A percentile compares a stretch with the other conserved stretches of the same genome.
phyloP scores from a whole-genome alignment of 345 rosid genomes.

The Eucalyptus pauciflora region DNA sequence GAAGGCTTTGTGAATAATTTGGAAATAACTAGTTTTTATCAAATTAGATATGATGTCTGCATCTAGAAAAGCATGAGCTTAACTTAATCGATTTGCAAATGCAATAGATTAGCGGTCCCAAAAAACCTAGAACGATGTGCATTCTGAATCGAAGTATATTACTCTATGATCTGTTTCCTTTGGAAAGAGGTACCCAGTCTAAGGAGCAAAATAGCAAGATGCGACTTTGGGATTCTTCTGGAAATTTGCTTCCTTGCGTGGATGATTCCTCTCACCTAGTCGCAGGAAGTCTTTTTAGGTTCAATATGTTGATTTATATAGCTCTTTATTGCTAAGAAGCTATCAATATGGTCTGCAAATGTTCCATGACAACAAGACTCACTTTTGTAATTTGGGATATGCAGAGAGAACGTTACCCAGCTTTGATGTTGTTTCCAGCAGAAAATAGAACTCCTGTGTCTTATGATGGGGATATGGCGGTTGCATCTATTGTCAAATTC shows the following conservation, averaged over 20 bases:
- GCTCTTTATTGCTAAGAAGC: neutral
- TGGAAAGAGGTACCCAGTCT: neutral
- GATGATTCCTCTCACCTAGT: neutral
- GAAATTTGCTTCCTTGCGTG: neutral
- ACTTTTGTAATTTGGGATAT: neutral
- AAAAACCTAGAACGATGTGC: neutral
- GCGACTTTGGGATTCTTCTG: neutral
- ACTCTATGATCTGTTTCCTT: neutral
- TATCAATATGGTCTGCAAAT: neutral
- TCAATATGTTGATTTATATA: neutral
- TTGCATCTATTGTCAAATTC: conserved; percentile 59
- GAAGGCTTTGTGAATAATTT: neutral
- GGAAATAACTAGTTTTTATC: neutral
- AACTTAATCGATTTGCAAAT: neutral
- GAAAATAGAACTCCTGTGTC: conserved; percentile 39
- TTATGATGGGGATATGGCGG: conserved; percentile 61
- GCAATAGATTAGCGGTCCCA: neutral
- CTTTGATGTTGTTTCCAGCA: conserved; percentile 73
- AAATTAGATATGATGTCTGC: neutral
- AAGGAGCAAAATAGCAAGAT: neutral
- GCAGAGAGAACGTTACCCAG: conserved; percentile 88
- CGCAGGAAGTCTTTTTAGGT: neutral
- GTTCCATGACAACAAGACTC: neutral
- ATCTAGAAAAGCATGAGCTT: neutral
- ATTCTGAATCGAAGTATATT: neutral